Base-by-base conservation (phyloP, 805 yeast genomes). In the Deakozyma indianensis region DNA sequence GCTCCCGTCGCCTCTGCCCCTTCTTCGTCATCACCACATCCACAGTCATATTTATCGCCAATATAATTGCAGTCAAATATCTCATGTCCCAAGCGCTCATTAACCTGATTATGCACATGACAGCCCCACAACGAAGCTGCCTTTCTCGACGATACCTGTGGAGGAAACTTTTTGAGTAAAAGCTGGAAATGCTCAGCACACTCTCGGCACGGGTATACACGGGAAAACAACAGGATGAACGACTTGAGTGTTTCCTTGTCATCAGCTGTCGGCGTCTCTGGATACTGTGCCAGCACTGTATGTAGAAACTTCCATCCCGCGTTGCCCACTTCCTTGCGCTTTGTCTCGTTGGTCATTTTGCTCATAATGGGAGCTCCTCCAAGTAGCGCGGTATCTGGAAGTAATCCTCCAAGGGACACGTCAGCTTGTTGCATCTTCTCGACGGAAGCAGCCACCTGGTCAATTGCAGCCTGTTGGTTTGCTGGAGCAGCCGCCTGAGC, bases 51-150 rank as follows among this genome's bases (percentile, higher is more conserved):
- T 62, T 85, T 92, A 53, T 86, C 96, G 45, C 84, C 66, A 46
- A 92, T 82, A 4, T 73, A 76, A 1, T 84, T 70, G 60, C 99
- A 92, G 60, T 92, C 96, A 60, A 86, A 92, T 16, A 70, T 67
- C 1, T 72, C 75, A 54, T 88, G 85, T 3, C 69, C 69, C 41
- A 88, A 68, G 44, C 80, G 67, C 45, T 74, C 75, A 61, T 90
- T 90, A 28, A 88, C 96, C 56, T 78, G 71, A 60, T 90, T 88
- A 64, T 88, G 97, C 3, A 88, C 69, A 56, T 81, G 81, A 59
- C 98, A 92, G 1, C 98, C 98, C 98, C 98, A 92, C 51, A 84
- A 65, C 0, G 95, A 86, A 1, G 98, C 97, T 2, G 76, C 73
- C 50, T 78, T 77, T 47, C 95, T 70, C 21, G 82, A 71, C 4